Percentiles rank a stretch among this genome's conserved stretches.
Evolutionary conservation across 2,329 filamentous ascomycete species (phyloP).

Genomic region (Elsinoe perseae): DNA sequence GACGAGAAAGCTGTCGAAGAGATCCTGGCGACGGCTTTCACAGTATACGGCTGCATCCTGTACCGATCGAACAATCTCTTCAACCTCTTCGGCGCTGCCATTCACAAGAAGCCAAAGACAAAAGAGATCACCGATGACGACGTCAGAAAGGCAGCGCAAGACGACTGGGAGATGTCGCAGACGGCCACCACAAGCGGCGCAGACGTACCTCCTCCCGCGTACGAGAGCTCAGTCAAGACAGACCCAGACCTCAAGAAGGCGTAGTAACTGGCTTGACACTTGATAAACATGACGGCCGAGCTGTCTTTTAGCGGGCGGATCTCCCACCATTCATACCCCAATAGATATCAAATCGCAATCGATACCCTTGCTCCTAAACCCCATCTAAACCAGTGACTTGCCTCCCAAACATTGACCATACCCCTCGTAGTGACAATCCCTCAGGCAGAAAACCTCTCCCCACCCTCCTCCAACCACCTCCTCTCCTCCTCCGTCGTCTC

Average conservation of each 20-base stretch:
- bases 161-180: neutral
- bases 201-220: neutral
- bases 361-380: neutral
- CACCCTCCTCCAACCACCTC: neutral
- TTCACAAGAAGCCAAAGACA: slow-evolving; percentile 5
- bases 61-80: slow-evolving; percentile 1
- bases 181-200: neutral
- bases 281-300: neutral
- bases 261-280: neutral
- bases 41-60: neutral
- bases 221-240: neutral
- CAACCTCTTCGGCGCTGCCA: neutral
- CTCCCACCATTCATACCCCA: neutral
- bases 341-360: too few species aligned
- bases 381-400: neutral
- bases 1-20: neutral
- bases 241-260: neutral
- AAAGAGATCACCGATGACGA: neutral
- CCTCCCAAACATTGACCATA: too few species aligned
- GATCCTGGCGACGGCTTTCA: neutral
- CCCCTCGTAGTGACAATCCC: too few species aligned
- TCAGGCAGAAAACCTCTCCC: slow-evolving; percentile 10
- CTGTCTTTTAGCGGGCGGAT: neutral
- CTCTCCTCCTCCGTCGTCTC: slow-evolving; percentile 10
- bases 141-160: neutral